phyloP scores from a whole-genome alignment of 1,139 yeast species.

The Arxiozyma slooffiae region DNA sequence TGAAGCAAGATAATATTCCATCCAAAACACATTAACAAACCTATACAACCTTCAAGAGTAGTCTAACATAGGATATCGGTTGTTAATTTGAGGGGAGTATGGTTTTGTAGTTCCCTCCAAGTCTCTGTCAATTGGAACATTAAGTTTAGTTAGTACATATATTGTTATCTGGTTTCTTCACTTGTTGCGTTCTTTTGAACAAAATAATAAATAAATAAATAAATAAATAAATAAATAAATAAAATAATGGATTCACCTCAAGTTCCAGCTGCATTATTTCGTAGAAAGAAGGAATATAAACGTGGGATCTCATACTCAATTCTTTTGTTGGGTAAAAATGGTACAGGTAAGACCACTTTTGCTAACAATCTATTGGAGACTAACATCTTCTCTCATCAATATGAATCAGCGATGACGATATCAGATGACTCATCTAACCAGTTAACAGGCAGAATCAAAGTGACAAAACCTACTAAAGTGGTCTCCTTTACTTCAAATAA shows the following conservation, averaged over 20 bases:
- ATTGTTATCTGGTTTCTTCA: no score
- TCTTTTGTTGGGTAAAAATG: slow-evolving; percentile 68
- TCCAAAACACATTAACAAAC: no score
- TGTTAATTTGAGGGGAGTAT: no score
- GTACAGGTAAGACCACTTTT: slow-evolving; percentile 77
- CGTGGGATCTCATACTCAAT: slow-evolving; percentile 76
- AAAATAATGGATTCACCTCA: slow-evolving; percentile 10
- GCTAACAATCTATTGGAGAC: slow-evolving; percentile 64
- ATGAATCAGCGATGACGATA: slow-evolving; percentile 18
- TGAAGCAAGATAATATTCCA: no score
- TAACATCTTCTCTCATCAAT: slow-evolving; percentile 51
- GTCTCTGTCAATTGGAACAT: no score
- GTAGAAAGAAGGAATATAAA: slow-evolving; percentile 59
- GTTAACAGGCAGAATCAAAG: slow-evolving; percentile 25
- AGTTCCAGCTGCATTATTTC: slow-evolving; percentile 22
- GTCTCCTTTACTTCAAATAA: slow-evolving; percentile 31
- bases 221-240: no score
- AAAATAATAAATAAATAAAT: no score
- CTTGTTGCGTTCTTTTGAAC: no score
- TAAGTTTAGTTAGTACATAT: no score
- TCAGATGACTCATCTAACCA: background rate
- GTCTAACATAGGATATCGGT: no score
- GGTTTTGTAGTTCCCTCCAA: no score
- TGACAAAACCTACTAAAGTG: slow-evolving; percentile 28
- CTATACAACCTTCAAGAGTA: no score